Evolutionary conservation across 495 filamentous ascomycete genomes (phyloP).

Genomic region (Aspergillus biplanus): DNA sequence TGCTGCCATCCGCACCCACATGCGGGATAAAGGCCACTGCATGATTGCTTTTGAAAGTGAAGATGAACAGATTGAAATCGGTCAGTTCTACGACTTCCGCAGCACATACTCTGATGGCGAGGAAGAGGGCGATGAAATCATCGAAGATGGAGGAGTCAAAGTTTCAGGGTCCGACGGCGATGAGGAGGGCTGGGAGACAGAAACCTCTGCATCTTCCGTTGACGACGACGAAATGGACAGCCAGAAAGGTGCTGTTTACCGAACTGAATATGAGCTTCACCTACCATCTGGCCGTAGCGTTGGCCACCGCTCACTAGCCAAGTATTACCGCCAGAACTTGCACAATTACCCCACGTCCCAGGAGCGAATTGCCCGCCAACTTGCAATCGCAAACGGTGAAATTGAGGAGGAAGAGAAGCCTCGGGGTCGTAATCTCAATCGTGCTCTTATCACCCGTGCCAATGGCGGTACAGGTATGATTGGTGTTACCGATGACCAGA

Average conservation of each 20-base stretch:
- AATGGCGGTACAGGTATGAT: constrained; percentile 78
- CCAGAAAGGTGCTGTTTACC: constrained; percentile 61
- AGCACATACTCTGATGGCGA: constrained; percentile 85
- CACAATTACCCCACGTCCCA: constrained; percentile 74
- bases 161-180: constrained; percentile 35
- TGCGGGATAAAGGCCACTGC: constrained; percentile 95
- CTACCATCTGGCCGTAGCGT: constrained; percentile 90
- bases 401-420: constrained; percentile 45
- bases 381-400: constrained; percentile 53
- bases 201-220: constrained; percentile 80
- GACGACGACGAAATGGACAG: constrained; percentile 53
- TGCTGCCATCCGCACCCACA: constrained; percentile 84
- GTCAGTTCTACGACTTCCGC: constrained; percentile 98
- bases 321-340: constrained; percentile 92
- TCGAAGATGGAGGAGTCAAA: constrained; percentile 45
- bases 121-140: constrained; percentile 27
- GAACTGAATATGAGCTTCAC: constrained; percentile 91
- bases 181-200: constrained; percentile 89
- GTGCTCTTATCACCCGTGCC: constrained; percentile 65
- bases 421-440: constrained; percentile 51
- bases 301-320: constrained; percentile 82
- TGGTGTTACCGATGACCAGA: constrained; percentile 71
- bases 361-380: constrained; percentile 55
- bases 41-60: constrained; percentile 92
- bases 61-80: constrained; percentile 90